Conservation (phyloP, 106 monocot species). For the Dactylorhiza incarnata region DNA sequence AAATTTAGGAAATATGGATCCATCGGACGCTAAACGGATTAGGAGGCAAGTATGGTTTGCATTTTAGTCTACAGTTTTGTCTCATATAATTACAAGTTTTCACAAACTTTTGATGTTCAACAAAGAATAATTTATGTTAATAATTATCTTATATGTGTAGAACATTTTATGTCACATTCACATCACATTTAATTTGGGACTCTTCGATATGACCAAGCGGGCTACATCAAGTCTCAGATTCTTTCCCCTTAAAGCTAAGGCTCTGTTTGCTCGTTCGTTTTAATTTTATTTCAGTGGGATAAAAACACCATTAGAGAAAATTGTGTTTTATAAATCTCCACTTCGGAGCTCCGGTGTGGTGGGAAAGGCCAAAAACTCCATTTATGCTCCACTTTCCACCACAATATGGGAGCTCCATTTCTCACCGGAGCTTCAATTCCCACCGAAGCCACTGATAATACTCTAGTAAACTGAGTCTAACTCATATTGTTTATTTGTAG, state of each 20-base stretch:
- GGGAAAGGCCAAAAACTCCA: no score
- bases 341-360: no score
- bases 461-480: neutral
- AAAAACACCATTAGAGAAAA: no score
- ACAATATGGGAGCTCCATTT: no score
- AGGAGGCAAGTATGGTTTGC: slow-evolving; percentile 43
- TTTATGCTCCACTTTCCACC: no score
- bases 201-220: neutral
- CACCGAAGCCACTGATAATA: no score
- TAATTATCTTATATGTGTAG: neutral
- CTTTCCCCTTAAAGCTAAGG: neutral
- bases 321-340: no score
- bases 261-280: no score
- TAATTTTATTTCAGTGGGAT: no score
- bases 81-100: neutral
- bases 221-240: neutral
- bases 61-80: neutral
- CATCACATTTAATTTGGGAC: neutral
- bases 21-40: slow-evolving; percentile 54
- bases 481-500: neutral
- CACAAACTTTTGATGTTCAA: neutral
- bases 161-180: neutral
- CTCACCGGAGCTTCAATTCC: no score
- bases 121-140: neutral
- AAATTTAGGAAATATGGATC: slow-evolving; percentile 48